A percentile compares a stretch with the other conserved stretches of the same genome.
Evolutionary conservation across 768 basidiomycete genomes (phyloP).

Genomic region (Leccinum fibrillosum): DNA sequence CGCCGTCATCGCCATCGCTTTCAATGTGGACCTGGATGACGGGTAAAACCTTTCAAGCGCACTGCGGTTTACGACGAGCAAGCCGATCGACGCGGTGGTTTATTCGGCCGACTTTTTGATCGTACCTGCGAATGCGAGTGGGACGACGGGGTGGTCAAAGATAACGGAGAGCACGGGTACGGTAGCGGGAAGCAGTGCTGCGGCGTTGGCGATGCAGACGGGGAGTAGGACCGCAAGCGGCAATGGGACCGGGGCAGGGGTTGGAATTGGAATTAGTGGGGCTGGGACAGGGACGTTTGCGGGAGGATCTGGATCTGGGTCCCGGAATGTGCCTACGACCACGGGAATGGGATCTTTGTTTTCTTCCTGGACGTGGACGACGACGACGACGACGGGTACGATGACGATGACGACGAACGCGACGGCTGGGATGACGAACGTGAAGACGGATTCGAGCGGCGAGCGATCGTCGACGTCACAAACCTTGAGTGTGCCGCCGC

Average conservation of each 20-base stretch:
- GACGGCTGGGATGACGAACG: background rate
- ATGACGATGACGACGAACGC: background rate
- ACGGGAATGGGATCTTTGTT: slow-evolving; percentile 1
- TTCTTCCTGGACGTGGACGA: background rate
- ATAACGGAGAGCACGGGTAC: background rate
- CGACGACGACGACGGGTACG: background rate
- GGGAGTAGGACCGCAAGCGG: background rate
- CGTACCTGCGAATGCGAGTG: slow-evolving; percentile 15
- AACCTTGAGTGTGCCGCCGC: slow-evolving; percentile 5
- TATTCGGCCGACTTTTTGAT: slow-evolving; percentile 56
- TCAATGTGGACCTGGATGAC: background rate
- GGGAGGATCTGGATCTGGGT: slow-evolving; percentile 2
- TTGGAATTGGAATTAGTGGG: background rate
- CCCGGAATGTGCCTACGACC: slow-evolving; percentile 1
- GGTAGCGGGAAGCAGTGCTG: background rate
- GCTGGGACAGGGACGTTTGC: background rate
- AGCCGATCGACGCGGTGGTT: slow-evolving; percentile 28
- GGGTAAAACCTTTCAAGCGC: slow-evolving; percentile 13
- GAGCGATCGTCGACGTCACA: background rate
- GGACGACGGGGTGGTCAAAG: background rate
- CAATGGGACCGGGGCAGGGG: background rate
- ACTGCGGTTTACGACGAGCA: slow-evolving; percentile 31
- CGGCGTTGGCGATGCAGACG: slow-evolving; percentile 6
- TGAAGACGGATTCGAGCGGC: background rate
- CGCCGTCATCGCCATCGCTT: background rate